Percentiles rank a stretch among this genome's conserved stretches.
Evolutionary conservation across 2,329 filamentous ascomycete genomes (phyloP).

Genomic region (Beauveria australis): DNA sequence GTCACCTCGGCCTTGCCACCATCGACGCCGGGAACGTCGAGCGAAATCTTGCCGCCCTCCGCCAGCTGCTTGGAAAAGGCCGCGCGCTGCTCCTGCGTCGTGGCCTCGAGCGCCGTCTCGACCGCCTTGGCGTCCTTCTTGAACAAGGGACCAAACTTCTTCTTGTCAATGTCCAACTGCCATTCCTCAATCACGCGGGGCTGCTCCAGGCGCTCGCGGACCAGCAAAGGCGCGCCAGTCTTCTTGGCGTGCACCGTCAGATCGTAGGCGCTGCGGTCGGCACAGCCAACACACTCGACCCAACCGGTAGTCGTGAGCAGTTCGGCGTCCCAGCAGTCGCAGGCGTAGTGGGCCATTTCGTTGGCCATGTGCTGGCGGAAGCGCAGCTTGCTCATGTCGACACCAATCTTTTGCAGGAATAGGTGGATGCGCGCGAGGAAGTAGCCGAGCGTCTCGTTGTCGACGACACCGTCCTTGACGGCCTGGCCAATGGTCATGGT

Average conservation of each 20-base stretch:
- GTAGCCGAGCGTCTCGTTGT: constrained; percentile 97
- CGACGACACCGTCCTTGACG: constrained; percentile 72
- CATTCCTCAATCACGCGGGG: constrained; percentile 79
- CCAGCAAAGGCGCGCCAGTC: constrained; percentile 78
- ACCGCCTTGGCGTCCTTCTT: constrained; percentile 89
- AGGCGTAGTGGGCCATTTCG: constrained; percentile 79
- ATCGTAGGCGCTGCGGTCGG: constrained; percentile 92
- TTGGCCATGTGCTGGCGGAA: constrained; percentile 93
- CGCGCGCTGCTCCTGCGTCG: constrained; percentile 75
- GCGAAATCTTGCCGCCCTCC: constrained; percentile 63
- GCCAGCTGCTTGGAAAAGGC: constrained; percentile 67
- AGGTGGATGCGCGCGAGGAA: constrained; percentile 90
- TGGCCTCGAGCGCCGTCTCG: constrained; percentile 66
- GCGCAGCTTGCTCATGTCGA: constrained; percentile 80
- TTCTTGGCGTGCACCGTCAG: constrained; percentile 86
- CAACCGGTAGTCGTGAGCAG: constrained; percentile 86
- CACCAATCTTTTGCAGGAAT: constrained; percentile 81
- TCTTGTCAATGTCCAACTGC: constrained; percentile 82
- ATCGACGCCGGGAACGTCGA: constrained; percentile 61
- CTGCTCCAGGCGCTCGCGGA: constrained; percentile 71
- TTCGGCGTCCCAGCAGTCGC: constrained; percentile 97
- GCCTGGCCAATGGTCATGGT: constrained; percentile 77
- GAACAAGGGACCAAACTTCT: constrained; percentile 91
- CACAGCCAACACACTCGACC: constrained; percentile 97
- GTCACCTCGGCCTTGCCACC: constrained; percentile 71